Evolutionary conservation across 345 rosid genomes (phyloP), one percentile per base, ranked within the genome.

Genomic region (Punica granatum): DNA sequence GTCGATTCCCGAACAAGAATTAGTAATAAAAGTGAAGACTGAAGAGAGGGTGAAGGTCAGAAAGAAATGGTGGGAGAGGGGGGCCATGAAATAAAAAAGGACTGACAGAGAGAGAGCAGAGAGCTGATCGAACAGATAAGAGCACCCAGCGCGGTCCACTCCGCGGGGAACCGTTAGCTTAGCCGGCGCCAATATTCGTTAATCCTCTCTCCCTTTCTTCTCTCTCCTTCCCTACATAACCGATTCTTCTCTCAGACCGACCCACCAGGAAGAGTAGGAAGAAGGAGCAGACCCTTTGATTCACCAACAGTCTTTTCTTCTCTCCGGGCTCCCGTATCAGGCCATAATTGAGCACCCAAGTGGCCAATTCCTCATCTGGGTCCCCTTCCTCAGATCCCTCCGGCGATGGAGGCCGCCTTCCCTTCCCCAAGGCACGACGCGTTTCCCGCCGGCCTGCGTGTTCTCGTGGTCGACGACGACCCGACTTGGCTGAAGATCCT

Each of bases 401-500:
- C 26, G 66, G 58, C 79, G 88, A 77, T 77, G 77, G 91, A 89
- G 70, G 76, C 80, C 81, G 86, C 94, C 68, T 88, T 87, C 85
- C 80, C 88, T 68, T 85, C 90, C 37, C 86, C 88, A 34, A 78
- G 84, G 67, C 75, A 48, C 56, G 85, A 84, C 36, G 72, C 78
- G 11, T 88, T 88, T 49, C 96, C 99, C 28, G 86, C 85, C 66
- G 97, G 95, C 56, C 90, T 94, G 41, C 86, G 99, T 19, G 99
- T 94, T 72, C 99, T 94, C 23, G 97, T 94, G 1, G 99, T 94
- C 21, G 97, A 94, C 54, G 99, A 94, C 34, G 99, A 94, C 60
- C 92, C 91, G 2, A 89, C 97, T 1, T 94, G 99, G 99, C 78
- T 90, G 62, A 94, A 91, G 78, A 94, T 94, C 73, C 97, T 94